Evolutionary conservation across 129 eudicot genomes (phyloP).

Genomic region (Helianthus tuberosus): DNA sequence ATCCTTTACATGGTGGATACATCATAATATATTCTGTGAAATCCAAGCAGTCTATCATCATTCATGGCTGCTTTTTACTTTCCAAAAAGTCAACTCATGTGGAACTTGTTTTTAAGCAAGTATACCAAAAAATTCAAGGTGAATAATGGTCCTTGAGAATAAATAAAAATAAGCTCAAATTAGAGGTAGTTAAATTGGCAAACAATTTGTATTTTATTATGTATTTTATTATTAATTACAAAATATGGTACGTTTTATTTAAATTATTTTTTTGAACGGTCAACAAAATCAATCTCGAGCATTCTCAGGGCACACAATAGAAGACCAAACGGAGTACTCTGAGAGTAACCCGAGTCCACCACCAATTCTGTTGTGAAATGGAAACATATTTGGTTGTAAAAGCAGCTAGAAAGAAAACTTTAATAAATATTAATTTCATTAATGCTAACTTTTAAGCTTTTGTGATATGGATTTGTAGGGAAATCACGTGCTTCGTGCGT

Average conservation of each 20-base stretch:
- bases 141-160: not conserved
- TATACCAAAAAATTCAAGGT: not conserved
- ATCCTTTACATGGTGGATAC: slow-evolving; percentile 18
- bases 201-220: not conserved
- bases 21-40: slow-evolving; percentile 30
- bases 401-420: not conserved
- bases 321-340: too few relatives aligned
- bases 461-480: slow-evolving; percentile 23
- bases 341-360: too few relatives aligned
- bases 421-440: not conserved
- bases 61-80: slow-evolving; percentile 35
- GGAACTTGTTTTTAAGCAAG: not conserved
- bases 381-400: not conserved
- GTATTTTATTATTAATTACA: not conserved
- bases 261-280: too few relatives aligned
- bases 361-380: not conserved
- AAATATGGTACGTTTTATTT: not conserved
- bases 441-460: slow-evolving; percentile 21
- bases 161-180: not conserved
- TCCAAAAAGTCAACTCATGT: slow-evolving; percentile 39
- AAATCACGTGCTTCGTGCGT: slow-evolving; percentile 38
- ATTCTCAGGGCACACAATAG: too few relatives aligned
- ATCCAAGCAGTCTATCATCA: slow-evolving; percentile 38
- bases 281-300: too few relatives aligned
- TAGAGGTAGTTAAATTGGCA: not conserved